Evolutionary conservation across 2,329 filamentous ascomycete genomes (phyloP).

Genomic region (Venturia pyrina): DNA sequence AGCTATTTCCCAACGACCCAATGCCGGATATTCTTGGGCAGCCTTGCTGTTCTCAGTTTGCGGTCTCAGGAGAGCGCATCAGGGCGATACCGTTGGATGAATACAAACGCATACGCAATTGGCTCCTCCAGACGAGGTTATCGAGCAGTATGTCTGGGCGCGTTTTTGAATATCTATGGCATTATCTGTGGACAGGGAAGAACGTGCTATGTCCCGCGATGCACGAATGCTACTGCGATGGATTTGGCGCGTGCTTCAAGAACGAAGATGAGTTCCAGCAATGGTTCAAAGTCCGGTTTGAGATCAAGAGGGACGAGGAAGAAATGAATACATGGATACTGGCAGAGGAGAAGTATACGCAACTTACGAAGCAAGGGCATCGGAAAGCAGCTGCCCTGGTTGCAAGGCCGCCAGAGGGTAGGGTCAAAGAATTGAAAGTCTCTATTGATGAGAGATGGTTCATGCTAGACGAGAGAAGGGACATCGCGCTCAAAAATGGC

Average conservation of each 20-base stretch:
- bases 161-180: constrained; percentile 56
- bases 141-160: constrained; percentile 47
- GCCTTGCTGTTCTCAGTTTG: constrained; percentile 56
- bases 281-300: constrained; percentile 37
- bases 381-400: constrained; percentile 24
- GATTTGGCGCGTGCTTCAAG: constrained; percentile 52
- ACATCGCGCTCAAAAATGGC: constrained; percentile 40
- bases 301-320: constrained; percentile 30
- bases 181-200: constrained; percentile 48
- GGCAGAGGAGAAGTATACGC: constrained; percentile 27
- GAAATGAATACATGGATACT: constrained; percentile 34
- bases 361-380: constrained; percentile 26
- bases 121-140: constrained; percentile 48
- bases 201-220: constrained; percentile 41
- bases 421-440: constrained; percentile 32
- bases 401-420: constrained; percentile 29
- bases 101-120: constrained; percentile 49
- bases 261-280: constrained; percentile 37
- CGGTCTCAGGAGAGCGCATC: constrained; percentile 48
- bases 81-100: constrained; percentile 41
- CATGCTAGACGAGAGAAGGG: constrained; percentile 31
- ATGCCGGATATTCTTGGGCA: constrained; percentile 44
- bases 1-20: constrained; percentile 38
- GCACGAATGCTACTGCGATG: constrained; percentile 53
- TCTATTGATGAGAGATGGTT: constrained; percentile 35